Base-by-base conservation (phyloP, 2,329 filamentous ascomycete genomes). In the Neofusicoccum laricinum region DNA sequence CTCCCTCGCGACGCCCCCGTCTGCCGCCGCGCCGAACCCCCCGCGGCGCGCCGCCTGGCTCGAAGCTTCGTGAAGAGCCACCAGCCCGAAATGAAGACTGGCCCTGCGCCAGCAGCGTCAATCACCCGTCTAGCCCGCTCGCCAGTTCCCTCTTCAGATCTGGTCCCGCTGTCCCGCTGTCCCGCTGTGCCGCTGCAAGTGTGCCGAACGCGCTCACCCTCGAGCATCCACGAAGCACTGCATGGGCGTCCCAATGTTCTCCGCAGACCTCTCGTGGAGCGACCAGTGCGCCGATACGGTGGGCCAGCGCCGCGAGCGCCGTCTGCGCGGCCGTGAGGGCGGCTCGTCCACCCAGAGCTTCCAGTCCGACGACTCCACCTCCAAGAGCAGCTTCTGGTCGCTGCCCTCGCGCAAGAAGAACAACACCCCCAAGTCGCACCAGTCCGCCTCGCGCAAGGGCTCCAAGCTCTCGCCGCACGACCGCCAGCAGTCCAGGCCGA, bases 201-300 rank as follows among this genome's bases (percentile, higher is more conserved):
- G 4, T 6, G n/a, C 7, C 25, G 25, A 30, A 30, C 25, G 4
- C 25, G 25, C 25, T 30, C 25, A 30, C 25, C 25, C 25, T 30
- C 25, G 25, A 30, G 25, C 25, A 30, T 30, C 25, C 25, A 30
- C 25, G 25, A 30, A 30, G 25, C 25, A 4, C 32, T 25, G 34
- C 11, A 53, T 53, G 50, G 51, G 36, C 51, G 21, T 11, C 21
- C 30, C 63, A 21, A 78, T 78, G 77, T 78, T 78, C 62, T 66
- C 73, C 51, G 75, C 76, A 57, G 77, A 78, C 67, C 67, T 78
- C 21, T 74, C 75, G 19, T 77, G 76, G 77, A 69, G 66, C 4
- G 71, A 74, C 58, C 68, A 69, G 30, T 68, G 66, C 41, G 69
- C 69, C n/a, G 76, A 78, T 67, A 76, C 70, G 49, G 73, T 78